A percentile compares a stretch with the other conserved stretches of the same genome.
Evolutionary conservation across 2,329 filamentous ascomycete species (phyloP).

Genomic region (Aspergillus piperis): DNA sequence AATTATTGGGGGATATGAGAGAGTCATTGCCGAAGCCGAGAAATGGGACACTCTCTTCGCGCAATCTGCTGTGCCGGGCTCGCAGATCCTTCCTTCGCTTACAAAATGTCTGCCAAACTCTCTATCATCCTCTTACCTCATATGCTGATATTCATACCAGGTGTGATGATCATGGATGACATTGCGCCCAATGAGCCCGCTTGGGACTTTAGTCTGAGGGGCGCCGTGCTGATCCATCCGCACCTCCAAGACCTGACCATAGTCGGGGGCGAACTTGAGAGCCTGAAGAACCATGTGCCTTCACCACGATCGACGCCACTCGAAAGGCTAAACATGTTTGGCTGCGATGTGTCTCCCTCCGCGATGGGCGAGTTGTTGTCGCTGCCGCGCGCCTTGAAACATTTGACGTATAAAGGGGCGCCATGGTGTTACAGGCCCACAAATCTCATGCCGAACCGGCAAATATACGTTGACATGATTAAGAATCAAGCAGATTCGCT

Average conservation of each 20-base stretch:
- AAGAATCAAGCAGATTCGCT: constrained; percentile 1
- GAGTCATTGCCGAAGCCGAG: background rate
- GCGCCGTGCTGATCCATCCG: constrained; percentile 6
- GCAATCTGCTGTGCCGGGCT: background rate
- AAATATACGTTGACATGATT: background rate
- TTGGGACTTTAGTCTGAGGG: constrained; percentile 1
- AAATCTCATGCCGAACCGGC: background rate
- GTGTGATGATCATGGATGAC: constrained; percentile 7
- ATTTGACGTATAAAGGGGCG: background rate
- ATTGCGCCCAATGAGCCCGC: background rate
- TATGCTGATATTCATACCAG: background rate
- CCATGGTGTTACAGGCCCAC: background rate
- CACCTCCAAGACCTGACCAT: constrained; percentile 4
- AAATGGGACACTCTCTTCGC: constrained; percentile 4
- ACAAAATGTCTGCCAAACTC: constrained; percentile 1
- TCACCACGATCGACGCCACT: background rate
- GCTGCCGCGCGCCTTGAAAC: background rate
- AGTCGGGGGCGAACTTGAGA: background rate
- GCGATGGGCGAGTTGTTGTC: background rate
- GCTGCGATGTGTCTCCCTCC: background rate
- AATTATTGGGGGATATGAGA: background rate
- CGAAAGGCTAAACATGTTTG: background rate
- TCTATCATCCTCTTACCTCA: background rate
- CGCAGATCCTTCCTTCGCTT: constrained; percentile 1
- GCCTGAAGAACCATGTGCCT: background rate